Conservation (phyloP, 2,329 filamentous ascomycete genomes). For the Lecanicillium sp. region DNA sequence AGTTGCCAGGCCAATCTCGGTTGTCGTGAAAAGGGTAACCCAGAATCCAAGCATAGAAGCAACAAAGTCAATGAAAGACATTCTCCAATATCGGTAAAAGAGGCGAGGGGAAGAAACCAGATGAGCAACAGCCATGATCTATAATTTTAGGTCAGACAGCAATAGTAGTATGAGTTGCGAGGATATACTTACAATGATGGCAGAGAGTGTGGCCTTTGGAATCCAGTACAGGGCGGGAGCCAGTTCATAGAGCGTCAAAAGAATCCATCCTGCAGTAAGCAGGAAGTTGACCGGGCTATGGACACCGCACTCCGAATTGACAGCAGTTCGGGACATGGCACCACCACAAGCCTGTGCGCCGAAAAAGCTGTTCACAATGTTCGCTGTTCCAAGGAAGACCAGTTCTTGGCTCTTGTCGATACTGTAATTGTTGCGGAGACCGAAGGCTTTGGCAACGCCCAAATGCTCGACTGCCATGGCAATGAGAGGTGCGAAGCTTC, state of each 20-base stretch:
- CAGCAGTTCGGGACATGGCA: conserved; percentile 59
- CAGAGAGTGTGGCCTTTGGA: conserved; percentile 56
- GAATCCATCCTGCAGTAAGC: conserved; percentile 52
- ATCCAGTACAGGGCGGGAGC: conserved; percentile 58
- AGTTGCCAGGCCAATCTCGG: conserved; percentile 50
- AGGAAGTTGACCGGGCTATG: conserved; percentile 53
- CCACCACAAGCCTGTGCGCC: conserved; percentile 56
- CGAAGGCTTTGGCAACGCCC: conserved; percentile 57
- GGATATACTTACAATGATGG: conserved; percentile 45
- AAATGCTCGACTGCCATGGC: conserved; percentile 56
- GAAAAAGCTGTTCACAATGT: conserved; percentile 59
- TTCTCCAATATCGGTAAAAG: conserved; percentile 58
- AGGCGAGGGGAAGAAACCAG: conserved; percentile 49
- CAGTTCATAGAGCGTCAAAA: conserved; percentile 55
- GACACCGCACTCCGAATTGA: conserved; percentile 58
- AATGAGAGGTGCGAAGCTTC: conserved; percentile 53
- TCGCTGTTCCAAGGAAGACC: conserved; percentile 53
- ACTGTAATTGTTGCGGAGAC: conserved; percentile 52
- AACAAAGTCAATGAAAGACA: conserved; percentile 57
- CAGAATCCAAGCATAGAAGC: conserved; percentile 57
- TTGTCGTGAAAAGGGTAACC: conserved; percentile 54
- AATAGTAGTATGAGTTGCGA: background rate
- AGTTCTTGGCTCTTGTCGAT: conserved; percentile 60
- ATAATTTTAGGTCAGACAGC: background rate
- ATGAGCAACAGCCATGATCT: conserved; percentile 56